Base-by-base conservation (phyloP, 2,329 filamentous ascomycete species). In the Trichoderma polysporum region DNA sequence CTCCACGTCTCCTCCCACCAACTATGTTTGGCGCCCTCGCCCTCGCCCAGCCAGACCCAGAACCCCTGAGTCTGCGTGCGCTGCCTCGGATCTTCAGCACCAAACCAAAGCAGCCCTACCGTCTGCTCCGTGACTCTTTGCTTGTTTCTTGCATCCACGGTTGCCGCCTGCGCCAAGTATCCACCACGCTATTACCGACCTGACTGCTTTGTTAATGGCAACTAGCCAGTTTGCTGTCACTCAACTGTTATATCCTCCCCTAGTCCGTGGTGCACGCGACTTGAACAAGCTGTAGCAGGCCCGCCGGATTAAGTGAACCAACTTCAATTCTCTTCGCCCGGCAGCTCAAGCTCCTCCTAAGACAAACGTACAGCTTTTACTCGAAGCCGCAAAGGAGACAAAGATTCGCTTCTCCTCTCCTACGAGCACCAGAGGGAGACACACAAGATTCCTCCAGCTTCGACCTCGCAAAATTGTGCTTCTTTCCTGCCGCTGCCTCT, bases 1-100 rank as follows among this genome's bases (percentile, higher is more conserved):
- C 68, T 66, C 54, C 68, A 68, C 68, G 66, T 35, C 68, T 56
- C 50, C 61, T 56, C 53, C 66, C 66, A 62, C 68, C 68, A 64
- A 58, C 67, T 60, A 67, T 66, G 52, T 64, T 50, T 50, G 53
- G 53, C 66, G 53, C 52, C 49, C 58, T 54, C 60, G 27, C 33
- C 31, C 45, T n/a, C n/a, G n/a, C n/a, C n/a, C n/a, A n/a, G 41
- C 41, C 41, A 45, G 9, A 31, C 39, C 49, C n/a, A 53, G 53
- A 67, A 56, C 66, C 66, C 65, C 65, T 67, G 65, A 67, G 39
- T 49, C 52, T 47, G 63, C 52, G 45, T 59, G 61, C 56, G 47
- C 47, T 53, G 59, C 57, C 65, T 67, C 59, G 57, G 66, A 62
- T 67, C 66, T 57, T 62, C 49, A 67, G 57, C 66, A 58, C 66